phyloP scores from a whole-genome alignment of 192 early-diverging fungal species.

The Umbelopsis ramanniana region DNA sequence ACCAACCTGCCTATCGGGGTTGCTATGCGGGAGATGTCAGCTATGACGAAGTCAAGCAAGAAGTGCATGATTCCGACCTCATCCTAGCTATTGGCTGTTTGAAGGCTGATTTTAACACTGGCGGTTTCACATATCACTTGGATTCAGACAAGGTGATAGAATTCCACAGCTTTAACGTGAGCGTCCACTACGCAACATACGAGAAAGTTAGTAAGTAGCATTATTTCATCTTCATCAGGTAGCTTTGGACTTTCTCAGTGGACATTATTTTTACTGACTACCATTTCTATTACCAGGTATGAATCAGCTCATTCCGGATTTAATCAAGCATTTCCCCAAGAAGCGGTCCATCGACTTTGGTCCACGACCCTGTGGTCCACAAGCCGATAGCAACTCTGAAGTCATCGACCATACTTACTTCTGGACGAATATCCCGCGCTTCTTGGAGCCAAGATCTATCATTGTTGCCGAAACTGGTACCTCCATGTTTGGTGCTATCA shows the following conservation, averaged over 20 bases:
- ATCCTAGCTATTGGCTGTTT: constrained; percentile 48
- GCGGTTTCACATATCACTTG: constrained; percentile 52
- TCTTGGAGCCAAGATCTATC: constrained; percentile 33
- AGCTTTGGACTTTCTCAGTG: neutral
- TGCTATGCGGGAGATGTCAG: constrained; percentile 46
- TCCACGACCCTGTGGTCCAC: neutral
- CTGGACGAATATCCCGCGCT: constrained; percentile 45
- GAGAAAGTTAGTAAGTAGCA: constrained; percentile 45
- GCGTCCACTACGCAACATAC: constrained; percentile 42
- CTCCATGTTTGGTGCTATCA: constrained; percentile 43
- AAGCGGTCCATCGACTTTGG: neutral
- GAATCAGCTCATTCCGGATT: neutral
- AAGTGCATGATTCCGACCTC: constrained; percentile 44
- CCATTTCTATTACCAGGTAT: neutral
- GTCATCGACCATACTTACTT: constrained; percentile 47
- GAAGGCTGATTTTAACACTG: constrained; percentile 57
- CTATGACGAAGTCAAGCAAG: constrained; percentile 35
- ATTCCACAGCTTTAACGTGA: constrained; percentile 46
- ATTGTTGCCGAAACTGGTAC: constrained; percentile 56
- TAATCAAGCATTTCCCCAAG: constrained; percentile 8
- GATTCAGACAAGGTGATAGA: constrained; percentile 39
- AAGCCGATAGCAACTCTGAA: neutral
- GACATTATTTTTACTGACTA: neutral
- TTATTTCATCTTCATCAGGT: neutral
- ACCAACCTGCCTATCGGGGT: constrained; percentile 43